Evolutionary conservation across 441 rosid species (phyloP), one percentile per base, ranked within the genome.

Genomic region (Croton setiger): DNA sequence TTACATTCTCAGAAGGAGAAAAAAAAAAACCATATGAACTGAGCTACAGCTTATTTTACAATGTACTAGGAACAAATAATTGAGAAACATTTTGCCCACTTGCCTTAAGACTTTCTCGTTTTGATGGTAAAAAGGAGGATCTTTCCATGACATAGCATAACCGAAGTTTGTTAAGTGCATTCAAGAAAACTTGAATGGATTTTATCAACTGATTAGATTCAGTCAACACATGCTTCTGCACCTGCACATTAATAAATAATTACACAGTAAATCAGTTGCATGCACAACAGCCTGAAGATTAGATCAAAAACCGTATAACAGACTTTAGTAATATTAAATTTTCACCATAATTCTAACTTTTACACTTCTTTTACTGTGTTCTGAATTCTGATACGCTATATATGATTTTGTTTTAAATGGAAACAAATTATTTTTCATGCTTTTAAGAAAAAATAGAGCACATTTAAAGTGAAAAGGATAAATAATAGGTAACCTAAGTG

Each of bases 81-180:
- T 43, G n/a, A 60, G 64, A 43, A 54, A 62, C 59, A 52, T 0
- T 68, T 52, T 27, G 55, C 41, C 67, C 27, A 74, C 82, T 75
- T 74, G 82, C 86, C 94, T 84, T 92, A 66, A 87, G 79, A 73
- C 79, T 79, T 70, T 85, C 98, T 76, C 81, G 84, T 71, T 85
- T 89, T 43, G 78, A 75, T 71, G 81, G 76, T 52, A 76, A 81
- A 56, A 69, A 74, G 57, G 84, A 78, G 66, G 84, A 80, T 81
- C 85, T 82, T 74, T 87, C 95, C 75, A 79, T 77, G 72, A 88
- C 88, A 80, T 87, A 77, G 71, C 86, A 88, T 69, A 82, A 70
- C 58, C 97, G 95, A 79, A 95, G 97, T 79, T 92, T 96, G 82
- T 95, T 92, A 69, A 95, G 92, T 72, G 82, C 87, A 79, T 81